Evolutionary conservation across 768 basidiomycete species (phyloP).

Genomic region (Pulveroboletus sp.): DNA sequence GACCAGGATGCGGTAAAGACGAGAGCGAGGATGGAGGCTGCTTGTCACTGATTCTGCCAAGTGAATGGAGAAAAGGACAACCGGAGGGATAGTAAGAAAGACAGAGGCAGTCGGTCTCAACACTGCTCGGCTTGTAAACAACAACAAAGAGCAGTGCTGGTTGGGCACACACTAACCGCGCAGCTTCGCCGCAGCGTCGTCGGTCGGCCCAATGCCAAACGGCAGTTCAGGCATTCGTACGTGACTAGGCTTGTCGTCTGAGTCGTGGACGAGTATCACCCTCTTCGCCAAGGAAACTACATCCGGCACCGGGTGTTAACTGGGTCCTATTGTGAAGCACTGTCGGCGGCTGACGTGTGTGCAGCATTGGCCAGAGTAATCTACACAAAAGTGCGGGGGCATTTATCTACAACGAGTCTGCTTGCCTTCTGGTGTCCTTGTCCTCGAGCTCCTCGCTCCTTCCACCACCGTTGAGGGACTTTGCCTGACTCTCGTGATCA

Average conservation of each 20-base stretch:
- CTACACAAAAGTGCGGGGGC: not conserved
- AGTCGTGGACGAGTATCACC: not conserved
- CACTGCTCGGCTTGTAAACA: conserved; percentile 10
- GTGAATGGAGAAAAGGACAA: conserved; percentile 20
- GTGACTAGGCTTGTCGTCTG: no score
- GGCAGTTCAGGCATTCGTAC: not conserved
- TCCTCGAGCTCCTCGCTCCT: conserved; percentile 6
- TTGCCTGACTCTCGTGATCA: not conserved
- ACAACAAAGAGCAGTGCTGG: conserved; percentile 10
- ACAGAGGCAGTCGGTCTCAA: not conserved
- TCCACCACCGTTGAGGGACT: not conserved
- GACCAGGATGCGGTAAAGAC: not conserved
- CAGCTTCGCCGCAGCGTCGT: not conserved
- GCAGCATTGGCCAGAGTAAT: not conserved
- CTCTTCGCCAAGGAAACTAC: no score
- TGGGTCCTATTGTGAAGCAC: no score
- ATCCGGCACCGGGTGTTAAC: no score
- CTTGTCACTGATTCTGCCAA: conserved; percentile 17
- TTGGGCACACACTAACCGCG: not conserved
- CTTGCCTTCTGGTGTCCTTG: not conserved
- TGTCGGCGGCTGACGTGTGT: not conserved
- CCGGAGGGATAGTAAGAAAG: not conserved
- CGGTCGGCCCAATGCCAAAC: no score
- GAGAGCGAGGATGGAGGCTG: not conserved
- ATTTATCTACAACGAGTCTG: not conserved